Conservation (phyloP, 768 basidiomycete genomes). For the Trametes sanguinea region DNA sequence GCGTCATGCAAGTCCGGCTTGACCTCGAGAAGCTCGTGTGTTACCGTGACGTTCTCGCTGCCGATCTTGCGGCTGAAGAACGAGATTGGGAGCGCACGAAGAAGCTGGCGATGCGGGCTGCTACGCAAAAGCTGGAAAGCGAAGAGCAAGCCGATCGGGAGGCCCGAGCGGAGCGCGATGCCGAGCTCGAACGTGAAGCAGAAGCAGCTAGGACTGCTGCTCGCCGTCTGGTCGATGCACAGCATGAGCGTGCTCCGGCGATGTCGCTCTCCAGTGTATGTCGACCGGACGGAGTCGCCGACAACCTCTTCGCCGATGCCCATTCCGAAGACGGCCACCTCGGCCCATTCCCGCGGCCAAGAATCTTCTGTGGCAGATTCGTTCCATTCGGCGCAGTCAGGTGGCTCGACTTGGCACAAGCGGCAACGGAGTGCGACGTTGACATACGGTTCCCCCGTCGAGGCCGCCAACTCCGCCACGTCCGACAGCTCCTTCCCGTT, state of each 20-base stretch:
- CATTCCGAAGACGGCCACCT: slow-evolving; percentile 7
- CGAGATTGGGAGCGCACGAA: slow-evolving; percentile 67
- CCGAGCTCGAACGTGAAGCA: neutral
- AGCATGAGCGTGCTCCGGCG: neutral
- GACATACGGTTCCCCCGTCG: slow-evolving; percentile 6
- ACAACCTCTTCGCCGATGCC: slow-evolving; percentile 18
- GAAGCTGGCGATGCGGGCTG: slow-evolving; percentile 70
- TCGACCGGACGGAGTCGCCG: slow-evolving; percentile 22
- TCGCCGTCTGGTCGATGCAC: neutral
- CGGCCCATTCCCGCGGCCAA: slow-evolving; percentile 35
- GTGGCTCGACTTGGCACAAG: slow-evolving; percentile 29
- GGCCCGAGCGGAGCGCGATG: slow-evolving; percentile 1
- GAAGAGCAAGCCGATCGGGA: slow-evolving; percentile 22
- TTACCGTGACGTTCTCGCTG: slow-evolving; percentile 71
- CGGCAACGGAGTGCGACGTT: slow-evolving; percentile 16
- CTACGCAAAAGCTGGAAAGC: slow-evolving; percentile 56
- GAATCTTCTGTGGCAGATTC: slow-evolving; percentile 58
- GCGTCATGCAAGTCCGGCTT: slow-evolving; percentile 66
- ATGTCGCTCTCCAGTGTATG: slow-evolving; percentile 27
- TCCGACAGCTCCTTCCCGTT: slow-evolving; percentile 17
- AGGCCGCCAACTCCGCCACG: slow-evolving; percentile 1
- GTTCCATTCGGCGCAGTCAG: slow-evolving; percentile 64
- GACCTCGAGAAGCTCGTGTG: slow-evolving; percentile 74
- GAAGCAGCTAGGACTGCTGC: neutral
- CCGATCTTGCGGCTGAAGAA: slow-evolving; percentile 75